Conservation (phyloP, 1,284 basidiomycete species). For the Hortiboletus rubellus region DNA sequence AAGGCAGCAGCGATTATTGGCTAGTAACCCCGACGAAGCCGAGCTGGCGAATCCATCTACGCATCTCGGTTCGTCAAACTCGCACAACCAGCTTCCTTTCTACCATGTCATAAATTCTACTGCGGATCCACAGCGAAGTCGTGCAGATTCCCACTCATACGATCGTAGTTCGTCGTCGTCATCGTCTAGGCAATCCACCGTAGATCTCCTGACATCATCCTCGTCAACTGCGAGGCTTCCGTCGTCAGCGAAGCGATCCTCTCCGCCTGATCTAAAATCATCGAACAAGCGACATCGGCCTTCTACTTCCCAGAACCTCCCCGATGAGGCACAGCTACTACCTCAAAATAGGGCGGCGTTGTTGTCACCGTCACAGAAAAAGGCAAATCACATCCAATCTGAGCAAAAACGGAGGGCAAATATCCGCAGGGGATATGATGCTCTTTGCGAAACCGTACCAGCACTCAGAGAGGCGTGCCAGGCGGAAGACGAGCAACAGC, state of each 20-base stretch:
- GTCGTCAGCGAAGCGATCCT: conserved; percentile 30
- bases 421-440: conserved; percentile 84
- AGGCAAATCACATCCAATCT: conserved; percentile 90
- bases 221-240: conserved; percentile 12
- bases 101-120: conserved; percentile 13
- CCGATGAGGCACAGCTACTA: conserved; percentile 18
- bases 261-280: conserved; percentile 25
- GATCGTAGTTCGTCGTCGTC: conserved; percentile 30
- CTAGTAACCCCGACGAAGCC: conserved; percentile 2
- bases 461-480: conserved; percentile 73
- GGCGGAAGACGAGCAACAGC: conserved; percentile 50
- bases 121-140: conserved; percentile 12
- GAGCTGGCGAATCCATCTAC: conserved; percentile 6
- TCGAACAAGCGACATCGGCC: conserved; percentile 40
- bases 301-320: conserved; percentile 9
- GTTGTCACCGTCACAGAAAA: conserved; percentile 81
- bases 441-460: conserved; percentile 80
- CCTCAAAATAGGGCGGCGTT: conserved; percentile 38
- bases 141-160: conserved; percentile 8
- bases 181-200: conserved; percentile 32
- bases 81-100: conserved; percentile 16
- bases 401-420: conserved; percentile 92
- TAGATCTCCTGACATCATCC: conserved; percentile 21
- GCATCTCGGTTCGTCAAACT: conserved; percentile 1
- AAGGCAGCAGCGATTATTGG: conserved; percentile 16